These are phyloP conservation scores for Lasiodiplodia citricola DNA, from an alignment of 2,329 filamentous ascomycete genomes.

Conservation along the genomic window DNA sequence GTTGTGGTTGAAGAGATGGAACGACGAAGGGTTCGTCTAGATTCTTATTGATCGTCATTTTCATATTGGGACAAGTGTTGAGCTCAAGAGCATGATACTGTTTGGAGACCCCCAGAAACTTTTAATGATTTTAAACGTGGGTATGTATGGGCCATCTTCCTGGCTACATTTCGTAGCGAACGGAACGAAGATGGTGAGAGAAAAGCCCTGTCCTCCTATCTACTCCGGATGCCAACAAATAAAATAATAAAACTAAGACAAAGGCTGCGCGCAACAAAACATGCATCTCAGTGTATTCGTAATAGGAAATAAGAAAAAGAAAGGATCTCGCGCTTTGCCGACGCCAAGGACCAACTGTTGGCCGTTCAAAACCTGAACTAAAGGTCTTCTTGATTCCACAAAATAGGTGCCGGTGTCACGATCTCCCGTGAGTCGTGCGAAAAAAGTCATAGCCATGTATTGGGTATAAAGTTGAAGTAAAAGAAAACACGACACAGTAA, in stretches of 20 bases:
- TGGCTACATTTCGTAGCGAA: background rate
- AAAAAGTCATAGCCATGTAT: slow-evolving; percentile 17
- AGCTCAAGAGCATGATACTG: background rate
- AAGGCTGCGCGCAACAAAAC: background rate
- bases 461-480: slow-evolving; percentile 24
- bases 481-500: background rate
- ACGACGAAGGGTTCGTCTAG: background rate
- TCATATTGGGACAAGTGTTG: background rate
- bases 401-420: background rate
- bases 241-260: background rate
- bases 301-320: background rate
- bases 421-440: slow-evolving; percentile 5
- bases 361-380: background rate
- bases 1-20: background rate
- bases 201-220: slow-evolving; percentile 3
- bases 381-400: too few species aligned
- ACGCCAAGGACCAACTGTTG: background rate
- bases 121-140: background rate
- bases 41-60: background rate
- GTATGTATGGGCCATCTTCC: slow-evolving; percentile 3
- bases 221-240: slow-evolving; percentile 7
- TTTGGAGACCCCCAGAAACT: background rate
- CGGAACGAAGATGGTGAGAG: background rate
- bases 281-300: slow-evolving; percentile 8
- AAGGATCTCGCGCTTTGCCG: background rate